A percentile compares a stretch with the other conserved stretches of the same genome.
Conservation (phyloP, 768 basidiomycete species). For the Tylopilus rubrobrunneus region DNA sequence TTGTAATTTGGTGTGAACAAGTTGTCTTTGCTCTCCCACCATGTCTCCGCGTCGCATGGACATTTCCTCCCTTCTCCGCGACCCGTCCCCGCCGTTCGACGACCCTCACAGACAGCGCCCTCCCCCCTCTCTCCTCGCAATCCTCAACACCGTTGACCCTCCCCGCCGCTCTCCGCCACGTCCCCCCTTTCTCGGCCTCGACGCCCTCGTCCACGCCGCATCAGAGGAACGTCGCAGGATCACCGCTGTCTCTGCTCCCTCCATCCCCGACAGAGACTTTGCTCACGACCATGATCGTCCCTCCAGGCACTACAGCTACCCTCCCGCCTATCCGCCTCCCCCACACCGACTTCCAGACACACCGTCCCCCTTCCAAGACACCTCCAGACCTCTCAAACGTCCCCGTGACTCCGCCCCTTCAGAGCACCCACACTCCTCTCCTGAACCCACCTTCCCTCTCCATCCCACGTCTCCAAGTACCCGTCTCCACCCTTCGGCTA, state of each 20-base stretch:
- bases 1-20: slow-evolving; percentile 2
- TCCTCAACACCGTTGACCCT: slow-evolving; percentile 14
- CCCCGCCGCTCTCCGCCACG: not conserved
- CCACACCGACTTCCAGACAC: not conserved
- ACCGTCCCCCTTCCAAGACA: slow-evolving; percentile 1
- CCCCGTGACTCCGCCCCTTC: slow-evolving; percentile 12
- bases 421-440: slow-evolving; percentile 14
- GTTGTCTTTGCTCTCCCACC: not conserved
- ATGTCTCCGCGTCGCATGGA: slow-evolving; percentile 71
- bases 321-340: slow-evolving; percentile 1
- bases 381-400: slow-evolving; percentile 23
- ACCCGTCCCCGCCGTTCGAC: slow-evolving; percentile 8
- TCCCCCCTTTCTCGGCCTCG: slow-evolving; percentile 37
- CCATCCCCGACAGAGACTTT: not conserved
- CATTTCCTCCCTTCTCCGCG: slow-evolving; percentile 70
- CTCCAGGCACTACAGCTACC: slow-evolving; percentile 4
- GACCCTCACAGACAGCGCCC: not conserved
- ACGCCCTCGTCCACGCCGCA: slow-evolving; percentile 69
- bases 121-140: slow-evolving; percentile 17
- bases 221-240: slow-evolving; percentile 61
- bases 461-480: slow-evolving; percentile 14
- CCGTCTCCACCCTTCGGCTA: slow-evolving; percentile 22
- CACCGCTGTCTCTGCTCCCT: slow-evolving; percentile 17
- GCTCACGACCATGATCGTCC: slow-evolving; percentile 21
- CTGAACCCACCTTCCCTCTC: slow-evolving; percentile 3